These are phyloP conservation scores for Aspergillus ibericus DNA, from an alignment of 2,329 filamentous ascomycete genomes.

Conservation along the genomic window DNA sequence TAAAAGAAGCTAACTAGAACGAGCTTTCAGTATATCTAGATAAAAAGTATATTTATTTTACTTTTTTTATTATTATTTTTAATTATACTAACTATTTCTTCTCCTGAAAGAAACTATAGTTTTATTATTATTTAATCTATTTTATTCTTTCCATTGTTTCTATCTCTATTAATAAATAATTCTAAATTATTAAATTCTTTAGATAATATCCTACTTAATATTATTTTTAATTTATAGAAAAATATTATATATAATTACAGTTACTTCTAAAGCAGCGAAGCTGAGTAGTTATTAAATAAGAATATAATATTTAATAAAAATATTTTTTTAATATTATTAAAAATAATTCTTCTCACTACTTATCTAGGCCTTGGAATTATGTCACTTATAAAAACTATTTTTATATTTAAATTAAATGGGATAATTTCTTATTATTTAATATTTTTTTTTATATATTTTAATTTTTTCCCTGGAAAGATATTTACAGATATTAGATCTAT, in stretches of 20 bases:
- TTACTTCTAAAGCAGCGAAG: not conserved
- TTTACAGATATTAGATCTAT: not conserved
- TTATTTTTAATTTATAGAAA: not conserved
- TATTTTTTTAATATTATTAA: not conserved
- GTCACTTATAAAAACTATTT: not conserved
- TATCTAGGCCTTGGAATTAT: not conserved
- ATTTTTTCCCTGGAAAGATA: not conserved
- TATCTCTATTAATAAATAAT: not conserved
- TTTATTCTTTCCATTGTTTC: not conserved
- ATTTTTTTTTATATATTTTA: not conserved
- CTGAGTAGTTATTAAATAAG: not conserved
- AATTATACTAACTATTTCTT: not conserved
- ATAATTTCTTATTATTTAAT: not conserved
- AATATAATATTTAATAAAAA: not conserved
- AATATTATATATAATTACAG: not conserved
- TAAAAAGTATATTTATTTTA: not conserved
- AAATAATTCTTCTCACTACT: not conserved
- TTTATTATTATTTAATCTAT: not conserved
- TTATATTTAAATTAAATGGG: not conserved
- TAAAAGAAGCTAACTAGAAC: not conserved
- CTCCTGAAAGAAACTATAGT: not conserved
- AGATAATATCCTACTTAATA: not conserved
- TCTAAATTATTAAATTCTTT: not conserved
- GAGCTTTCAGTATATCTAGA: not conserved
- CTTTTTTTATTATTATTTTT: not conserved